Conservation (phyloP, 2,329 filamentous ascomycete genomes). For the Penicillium sp. region DNA sequence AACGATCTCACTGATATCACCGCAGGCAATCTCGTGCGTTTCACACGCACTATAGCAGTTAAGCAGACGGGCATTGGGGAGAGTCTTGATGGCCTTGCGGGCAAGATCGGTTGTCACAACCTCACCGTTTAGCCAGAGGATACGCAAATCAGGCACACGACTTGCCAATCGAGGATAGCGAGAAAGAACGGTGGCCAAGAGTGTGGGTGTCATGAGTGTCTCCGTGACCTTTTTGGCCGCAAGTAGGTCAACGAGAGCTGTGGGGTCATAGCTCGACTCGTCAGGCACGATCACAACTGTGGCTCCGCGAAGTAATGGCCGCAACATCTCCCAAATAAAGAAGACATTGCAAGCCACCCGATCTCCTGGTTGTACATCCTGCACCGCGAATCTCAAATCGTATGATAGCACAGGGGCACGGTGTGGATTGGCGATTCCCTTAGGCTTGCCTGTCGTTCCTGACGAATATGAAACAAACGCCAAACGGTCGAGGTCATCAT, state of each 20-base stretch:
- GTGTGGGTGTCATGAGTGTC: constrained; percentile 79
- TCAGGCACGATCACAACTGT: constrained; percentile 75
- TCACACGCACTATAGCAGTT: constrained; percentile 83
- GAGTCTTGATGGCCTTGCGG: constrained; percentile 63
- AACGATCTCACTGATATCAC: constrained; percentile 69
- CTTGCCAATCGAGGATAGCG: constrained; percentile 65
- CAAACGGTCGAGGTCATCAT: constrained; percentile 69
- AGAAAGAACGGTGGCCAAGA: constrained; percentile 71
- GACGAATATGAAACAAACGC: constrained; percentile 81
- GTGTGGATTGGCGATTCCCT: constrained; percentile 78
- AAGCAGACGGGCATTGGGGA: constrained; percentile 68
- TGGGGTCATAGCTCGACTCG: constrained; percentile 73
- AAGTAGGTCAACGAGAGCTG: constrained; percentile 69
- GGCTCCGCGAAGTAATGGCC: constrained; percentile 71
- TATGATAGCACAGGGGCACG: constrained; percentile 72
- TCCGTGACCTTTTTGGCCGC: constrained; percentile 67
- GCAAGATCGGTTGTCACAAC: constrained; percentile 77
- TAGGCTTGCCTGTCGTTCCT: constrained; percentile 75
- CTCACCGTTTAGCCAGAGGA: constrained; percentile 78
- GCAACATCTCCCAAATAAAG: constrained; percentile 81
- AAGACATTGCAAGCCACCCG: constrained; percentile 86
- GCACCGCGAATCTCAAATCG: constrained; percentile 67
- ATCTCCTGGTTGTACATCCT: constrained; percentile 68
- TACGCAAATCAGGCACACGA: constrained; percentile 64
- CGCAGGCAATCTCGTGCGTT: constrained; percentile 76